Evolutionary conservation across 2,329 filamentous ascomycete genomes (phyloP).

Genomic region (Colletotrichum zoysiae): DNA sequence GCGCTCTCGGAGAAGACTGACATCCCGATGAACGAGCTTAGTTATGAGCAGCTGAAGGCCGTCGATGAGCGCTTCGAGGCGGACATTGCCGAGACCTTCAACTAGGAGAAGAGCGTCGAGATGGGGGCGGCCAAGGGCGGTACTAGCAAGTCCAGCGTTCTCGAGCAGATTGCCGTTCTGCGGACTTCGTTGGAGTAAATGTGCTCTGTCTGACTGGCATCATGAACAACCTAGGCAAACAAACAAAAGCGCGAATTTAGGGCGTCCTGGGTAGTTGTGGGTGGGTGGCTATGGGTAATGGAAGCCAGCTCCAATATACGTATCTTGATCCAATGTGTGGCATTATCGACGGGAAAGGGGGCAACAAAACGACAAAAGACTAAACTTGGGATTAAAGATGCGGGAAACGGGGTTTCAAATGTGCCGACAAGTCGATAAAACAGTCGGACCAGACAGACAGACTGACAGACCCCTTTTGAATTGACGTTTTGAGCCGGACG

Average conservation of each 20-base stretch:
- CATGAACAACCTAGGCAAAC: no score
- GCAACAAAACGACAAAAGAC: background rate
- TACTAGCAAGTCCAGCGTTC: conserved; percentile 77
- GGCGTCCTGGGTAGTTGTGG: conserved; percentile 4
- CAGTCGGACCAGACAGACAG: no score
- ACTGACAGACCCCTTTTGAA: no score
- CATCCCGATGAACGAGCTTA: conserved; percentile 78
- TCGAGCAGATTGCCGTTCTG: conserved; percentile 70
- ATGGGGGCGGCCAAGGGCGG: conserved; percentile 81
- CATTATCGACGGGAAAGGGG: background rate
- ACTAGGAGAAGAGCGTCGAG: conserved; percentile 89
- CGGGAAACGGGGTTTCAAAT: background rate
- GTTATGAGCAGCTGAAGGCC: conserved; percentile 73
- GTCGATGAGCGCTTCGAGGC: conserved; percentile 78
- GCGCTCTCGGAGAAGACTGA: conserved; percentile 74
- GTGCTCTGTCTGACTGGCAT: background rate
- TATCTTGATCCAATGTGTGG: background rate
- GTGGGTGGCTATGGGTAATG: background rate
- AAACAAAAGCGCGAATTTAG: background rate
- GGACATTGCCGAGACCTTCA: conserved; percentile 78
- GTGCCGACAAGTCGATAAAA: background rate
- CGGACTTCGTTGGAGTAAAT: background rate
- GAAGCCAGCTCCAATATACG: conserved; percentile 2
- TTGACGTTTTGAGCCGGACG: background rate
- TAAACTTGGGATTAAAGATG: background rate